Evolutionary conservation across 805 yeast genomes (phyloP).

Genomic region (Myxozyma kluyveri): DNA sequence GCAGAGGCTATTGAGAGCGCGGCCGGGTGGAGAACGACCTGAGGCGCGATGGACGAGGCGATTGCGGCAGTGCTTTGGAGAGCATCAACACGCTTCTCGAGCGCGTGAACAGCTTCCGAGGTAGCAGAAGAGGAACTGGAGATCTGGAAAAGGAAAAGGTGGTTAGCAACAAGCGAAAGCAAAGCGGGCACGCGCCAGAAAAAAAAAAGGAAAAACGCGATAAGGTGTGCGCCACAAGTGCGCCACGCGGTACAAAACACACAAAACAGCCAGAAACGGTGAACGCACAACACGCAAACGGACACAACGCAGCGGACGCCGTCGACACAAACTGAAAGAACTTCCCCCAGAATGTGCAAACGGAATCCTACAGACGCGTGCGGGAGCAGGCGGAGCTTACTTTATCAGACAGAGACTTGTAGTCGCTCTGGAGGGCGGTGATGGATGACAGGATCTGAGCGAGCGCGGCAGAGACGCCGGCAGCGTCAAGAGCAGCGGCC

Average conservation of each 20-base stretch:
- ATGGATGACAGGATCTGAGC: conserved; percentile 21
- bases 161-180: neutral
- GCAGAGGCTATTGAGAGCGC: conserved; percentile 9
- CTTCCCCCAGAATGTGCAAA: conserved; percentile 2
- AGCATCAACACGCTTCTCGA: conserved; percentile 14
- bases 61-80: conserved; percentile 4
- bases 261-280: conserved; percentile 1
- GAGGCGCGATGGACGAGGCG: neutral
- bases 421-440: conserved; percentile 21
- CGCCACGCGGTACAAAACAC: conserved; percentile 4
- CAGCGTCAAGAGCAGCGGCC: neutral
- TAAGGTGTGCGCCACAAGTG: conserved; percentile 8
- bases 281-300: conserved; percentile 9
- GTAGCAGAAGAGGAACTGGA: conserved; percentile 10
- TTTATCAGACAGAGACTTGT: conserved; percentile 23
- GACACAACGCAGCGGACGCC: conserved; percentile 1
- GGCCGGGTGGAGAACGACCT: conserved; percentile 5
- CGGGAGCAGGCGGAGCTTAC: conserved; percentile 12
- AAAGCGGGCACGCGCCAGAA: conserved; percentile 1
- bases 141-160: conserved; percentile 9
- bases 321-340: conserved; percentile 13
- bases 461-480: conserved; percentile 15
- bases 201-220: conserved; percentile 1
- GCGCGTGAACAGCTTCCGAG: conserved; percentile 6
- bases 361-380: conserved; percentile 5